Percentiles rank a stretch among this genome's conserved stretches.
Conservation (phyloP, 2,329 filamentous ascomycete species). For the Trichocomaceae sp. region DNA sequence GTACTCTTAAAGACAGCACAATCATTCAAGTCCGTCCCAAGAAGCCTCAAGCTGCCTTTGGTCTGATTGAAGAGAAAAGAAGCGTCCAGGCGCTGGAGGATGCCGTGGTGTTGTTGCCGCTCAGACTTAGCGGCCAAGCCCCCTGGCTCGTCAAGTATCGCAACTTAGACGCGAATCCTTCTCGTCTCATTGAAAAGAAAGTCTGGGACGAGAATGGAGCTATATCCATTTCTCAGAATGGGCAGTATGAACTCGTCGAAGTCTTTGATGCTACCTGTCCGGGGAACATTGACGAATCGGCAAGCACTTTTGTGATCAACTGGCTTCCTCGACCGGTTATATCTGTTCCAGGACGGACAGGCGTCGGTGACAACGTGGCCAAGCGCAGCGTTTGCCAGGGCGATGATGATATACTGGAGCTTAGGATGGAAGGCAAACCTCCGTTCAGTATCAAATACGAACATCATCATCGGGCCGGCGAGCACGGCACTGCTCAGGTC, state of each 20-base stretch:
- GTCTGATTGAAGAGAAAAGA: conserved; percentile 72
- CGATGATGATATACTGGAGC: conserved; percentile 81
- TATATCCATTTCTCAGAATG: conserved; percentile 59
- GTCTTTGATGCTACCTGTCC: conserved; percentile 76
- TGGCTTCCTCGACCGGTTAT: conserved; percentile 78
- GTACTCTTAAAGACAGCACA: conserved; percentile 73
- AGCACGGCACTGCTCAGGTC: conserved; percentile 58
- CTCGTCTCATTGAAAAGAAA: conserved; percentile 44
- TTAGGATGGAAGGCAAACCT: conserved; percentile 70
- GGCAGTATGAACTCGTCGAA: conserved; percentile 71
- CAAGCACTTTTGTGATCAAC: conserved; percentile 68
- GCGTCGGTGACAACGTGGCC: conserved; percentile 51
- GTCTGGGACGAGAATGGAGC: conserved; percentile 58
- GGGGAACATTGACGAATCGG: conserved; percentile 67
- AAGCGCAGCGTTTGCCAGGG: conserved; percentile 89
- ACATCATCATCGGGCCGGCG: conserved; percentile 60
- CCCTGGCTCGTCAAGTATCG: conserved; percentile 78
- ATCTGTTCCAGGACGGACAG: conserved; percentile 41
- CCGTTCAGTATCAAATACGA: conserved; percentile 82
- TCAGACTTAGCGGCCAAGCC: conserved; percentile 76
- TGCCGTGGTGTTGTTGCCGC: conserved; percentile 64
- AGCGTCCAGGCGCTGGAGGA: conserved; percentile 70
- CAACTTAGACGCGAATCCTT: conserved; percentile 52
- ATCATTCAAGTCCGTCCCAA: conserved; percentile 84
- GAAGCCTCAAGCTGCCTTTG: conserved; percentile 79